Percentiles rank a stretch among this genome's conserved stretches.
phyloP scores from a whole-genome alignment of 2,329 filamentous ascomycete species.

The Lachnellula hyalina region DNA sequence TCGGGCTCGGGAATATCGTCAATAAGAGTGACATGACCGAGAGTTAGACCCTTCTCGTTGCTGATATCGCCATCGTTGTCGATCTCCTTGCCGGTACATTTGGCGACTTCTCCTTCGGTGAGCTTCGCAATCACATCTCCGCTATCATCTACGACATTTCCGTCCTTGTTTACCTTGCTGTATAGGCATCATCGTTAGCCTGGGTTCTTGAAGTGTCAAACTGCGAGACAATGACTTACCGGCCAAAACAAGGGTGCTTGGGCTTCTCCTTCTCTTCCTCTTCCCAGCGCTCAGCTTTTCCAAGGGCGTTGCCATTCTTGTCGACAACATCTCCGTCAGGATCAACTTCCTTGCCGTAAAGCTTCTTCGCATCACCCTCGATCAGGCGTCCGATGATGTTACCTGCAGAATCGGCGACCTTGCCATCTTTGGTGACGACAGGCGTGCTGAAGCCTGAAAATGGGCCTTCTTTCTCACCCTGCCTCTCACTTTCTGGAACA shows the following conservation, averaged over 20 bases:
- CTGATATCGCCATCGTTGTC: slow-evolving; percentile 68
- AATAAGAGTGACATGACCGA: slow-evolving; percentile 64
- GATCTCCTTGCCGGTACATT: slow-evolving; percentile 63
- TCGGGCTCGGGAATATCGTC: slow-evolving; percentile 46
- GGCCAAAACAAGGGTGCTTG: slow-evolving; percentile 47
- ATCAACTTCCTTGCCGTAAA: slow-evolving; percentile 70
- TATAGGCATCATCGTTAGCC: background rate
- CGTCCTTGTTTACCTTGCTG: slow-evolving; percentile 49
- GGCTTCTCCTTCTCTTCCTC: slow-evolving; percentile 49
- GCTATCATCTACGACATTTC: slow-evolving; percentile 53
- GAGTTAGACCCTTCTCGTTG: slow-evolving; percentile 59
- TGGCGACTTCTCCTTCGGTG: slow-evolving; percentile 59
- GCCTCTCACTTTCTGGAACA: slow-evolving; percentile 61
- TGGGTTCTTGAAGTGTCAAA: background rate
- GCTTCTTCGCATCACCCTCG: slow-evolving; percentile 64
- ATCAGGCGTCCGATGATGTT: slow-evolving; percentile 67
- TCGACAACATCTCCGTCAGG: slow-evolving; percentile 80
- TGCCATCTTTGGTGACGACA: slow-evolving; percentile 64
- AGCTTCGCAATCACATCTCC: slow-evolving; percentile 61
- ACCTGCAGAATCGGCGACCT: slow-evolving; percentile 59
- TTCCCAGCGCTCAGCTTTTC: slow-evolving; percentile 56
- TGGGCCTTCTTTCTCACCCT: slow-evolving; percentile 58
- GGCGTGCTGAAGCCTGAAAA: slow-evolving; percentile 63
- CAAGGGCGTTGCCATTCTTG: slow-evolving; percentile 59
- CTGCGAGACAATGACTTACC: slow-evolving; percentile 14